Base-by-base conservation (phyloP, 495 filamentous ascomycete genomes). In the Pseudomonodictys pantanalensis region DNA sequence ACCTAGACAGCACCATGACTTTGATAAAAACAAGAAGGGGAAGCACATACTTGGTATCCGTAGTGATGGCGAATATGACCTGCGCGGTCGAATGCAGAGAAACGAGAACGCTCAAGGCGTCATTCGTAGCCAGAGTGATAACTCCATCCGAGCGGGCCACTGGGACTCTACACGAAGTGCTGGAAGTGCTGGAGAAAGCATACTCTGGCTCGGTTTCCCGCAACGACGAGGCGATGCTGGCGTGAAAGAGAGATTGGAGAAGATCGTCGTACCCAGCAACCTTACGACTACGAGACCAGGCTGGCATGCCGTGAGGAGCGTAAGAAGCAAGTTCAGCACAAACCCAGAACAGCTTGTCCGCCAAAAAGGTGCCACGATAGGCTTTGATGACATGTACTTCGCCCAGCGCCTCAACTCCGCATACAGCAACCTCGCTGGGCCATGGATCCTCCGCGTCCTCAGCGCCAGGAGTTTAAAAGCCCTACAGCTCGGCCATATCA, bases 321-420 rank as follows among this genome's bases (percentile, higher is more conserved):
- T 1, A 47, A 9, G 17, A 22, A 10, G 39, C 32, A 48, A 28
- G 11, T 10, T 10, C 23, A 55, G 22, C 12, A 47, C 3, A 12
- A 18, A 7, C n/a, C 12, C 18, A 17, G 6, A 57, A 35, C 4
- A 24, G 11, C 1, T 3, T 8, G 41, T 3, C 18, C 12, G 46
- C 10, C 20, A 28, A 24, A 46, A 18, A 7, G 33, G 26, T 9
- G 22, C 23, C 18, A 63, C 47, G 11, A 9, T 58, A 3, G 61
- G 55, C 30, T 64, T 64, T 26, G 61, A 59, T 33, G 61, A 64
- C 33, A 22, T 18, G 9, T 48, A 23, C 39, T 42, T 64, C 17
- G 61, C 61, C 3, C 22, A 17, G 11, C 39, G 20, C 2, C 44
- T 64, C 17, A 18, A 28, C 7, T 12, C 7, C 15, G 15, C 30